These are phyloP conservation scores for Meredithiella fracta DNA, from an alignment of 2,329 filamentous ascomycete genomes.

Conservation along the genomic window DNA sequence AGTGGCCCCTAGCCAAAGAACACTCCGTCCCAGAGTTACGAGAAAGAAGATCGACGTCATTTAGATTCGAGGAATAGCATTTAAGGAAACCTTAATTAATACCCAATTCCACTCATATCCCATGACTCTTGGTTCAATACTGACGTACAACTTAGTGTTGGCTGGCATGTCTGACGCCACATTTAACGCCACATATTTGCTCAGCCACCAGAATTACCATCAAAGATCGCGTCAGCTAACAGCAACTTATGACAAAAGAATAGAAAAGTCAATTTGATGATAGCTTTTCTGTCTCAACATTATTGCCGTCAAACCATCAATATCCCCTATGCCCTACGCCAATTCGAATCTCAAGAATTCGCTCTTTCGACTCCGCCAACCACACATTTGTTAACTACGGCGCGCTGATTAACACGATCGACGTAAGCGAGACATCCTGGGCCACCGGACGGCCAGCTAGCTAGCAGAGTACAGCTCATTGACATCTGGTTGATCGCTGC, in stretches of 20 bases:
- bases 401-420: slow-evolving; percentile 1
- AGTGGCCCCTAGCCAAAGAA: too few relatives aligned
- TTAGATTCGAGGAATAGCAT: too few relatives aligned
- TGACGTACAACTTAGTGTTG: too few relatives aligned
- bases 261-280: neutral
- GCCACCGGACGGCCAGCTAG: neutral
- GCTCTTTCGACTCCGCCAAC: neutral
- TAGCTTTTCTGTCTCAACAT: neutral
- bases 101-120: too few relatives aligned
- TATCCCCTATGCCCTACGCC: neutral
- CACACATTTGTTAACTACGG: neutral
- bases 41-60: too few relatives aligned
- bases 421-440: neutral
- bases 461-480: neutral
- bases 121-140: too few relatives aligned
- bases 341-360: neutral
- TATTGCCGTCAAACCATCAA: neutral
- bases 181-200: neutral
- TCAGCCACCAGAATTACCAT: neutral
- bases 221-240: neutral
- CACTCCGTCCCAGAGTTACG: too few relatives aligned
- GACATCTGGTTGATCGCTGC: neutral
- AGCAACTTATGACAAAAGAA: neutral
- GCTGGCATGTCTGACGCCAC: too few relatives aligned
- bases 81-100: too few relatives aligned